Evolutionary conservation across 257 asterid genomes (phyloP).

Genomic region (Nicotiana noctiflora): DNA sequence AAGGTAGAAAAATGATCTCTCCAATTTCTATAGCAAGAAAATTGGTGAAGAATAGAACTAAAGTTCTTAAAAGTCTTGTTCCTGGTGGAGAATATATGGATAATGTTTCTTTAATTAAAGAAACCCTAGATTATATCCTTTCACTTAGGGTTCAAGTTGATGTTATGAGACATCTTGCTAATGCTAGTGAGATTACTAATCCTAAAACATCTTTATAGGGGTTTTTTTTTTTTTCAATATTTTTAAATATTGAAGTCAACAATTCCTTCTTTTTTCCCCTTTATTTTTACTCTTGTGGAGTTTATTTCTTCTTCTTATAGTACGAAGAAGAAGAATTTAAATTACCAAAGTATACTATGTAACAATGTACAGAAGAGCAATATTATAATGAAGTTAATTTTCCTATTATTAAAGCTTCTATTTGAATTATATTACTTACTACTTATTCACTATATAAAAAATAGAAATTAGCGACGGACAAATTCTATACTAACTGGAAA

Average conservation of each 20-base stretch:
- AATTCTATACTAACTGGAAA: too few species aligned
- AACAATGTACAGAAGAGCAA: constrained; percentile 9
- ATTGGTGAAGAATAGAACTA: constrained; percentile 46
- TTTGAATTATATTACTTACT: background rate
- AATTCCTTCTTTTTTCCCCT: background rate
- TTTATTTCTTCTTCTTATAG: background rate
- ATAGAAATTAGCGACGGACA: too few species aligned
- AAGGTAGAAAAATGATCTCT: constrained; percentile 5
- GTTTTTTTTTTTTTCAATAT: background rate
- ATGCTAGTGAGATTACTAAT: constrained; percentile 18
- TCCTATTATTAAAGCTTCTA: background rate
- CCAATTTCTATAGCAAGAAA: constrained; percentile 34
- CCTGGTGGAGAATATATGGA: constrained; percentile 78
- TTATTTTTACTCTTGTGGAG: background rate
- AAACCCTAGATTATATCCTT: constrained; percentile 84
- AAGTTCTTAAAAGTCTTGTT: constrained; percentile 62
- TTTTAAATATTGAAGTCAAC: background rate
- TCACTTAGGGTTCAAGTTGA: constrained; percentile 71
- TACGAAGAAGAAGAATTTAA: background rate
- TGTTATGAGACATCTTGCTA: constrained; percentile 68
- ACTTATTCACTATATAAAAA: too few species aligned
- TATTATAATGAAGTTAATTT: background rate
- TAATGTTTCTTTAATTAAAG: constrained; percentile 48
- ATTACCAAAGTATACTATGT: background rate
- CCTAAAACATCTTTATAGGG: background rate